These are phyloP conservation scores for Astragalus membranaceus DNA, from an alignment of 306 rosid genomes.

Conservation along the genomic window DNA sequence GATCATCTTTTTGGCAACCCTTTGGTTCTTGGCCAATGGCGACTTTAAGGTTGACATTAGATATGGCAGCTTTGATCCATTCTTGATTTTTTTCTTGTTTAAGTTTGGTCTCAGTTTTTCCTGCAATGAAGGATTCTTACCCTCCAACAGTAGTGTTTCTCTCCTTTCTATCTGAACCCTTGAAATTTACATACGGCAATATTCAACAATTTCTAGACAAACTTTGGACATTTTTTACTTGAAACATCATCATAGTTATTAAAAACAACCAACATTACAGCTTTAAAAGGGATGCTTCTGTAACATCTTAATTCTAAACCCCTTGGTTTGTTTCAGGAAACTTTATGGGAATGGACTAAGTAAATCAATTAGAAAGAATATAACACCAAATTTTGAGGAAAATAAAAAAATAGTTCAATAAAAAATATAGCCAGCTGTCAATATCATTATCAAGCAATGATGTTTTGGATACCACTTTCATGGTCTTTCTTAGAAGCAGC, in stretches of 20 bases:
- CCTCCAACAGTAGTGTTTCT: background rate
- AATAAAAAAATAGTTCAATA: background rate
- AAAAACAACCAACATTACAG: background rate
- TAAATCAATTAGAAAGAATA: background rate
- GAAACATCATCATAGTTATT: background rate
- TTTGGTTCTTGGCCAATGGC: background rate
- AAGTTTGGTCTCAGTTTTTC: background rate
- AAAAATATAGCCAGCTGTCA: conserved; percentile 3
- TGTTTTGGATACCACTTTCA: conserved; percentile 63
- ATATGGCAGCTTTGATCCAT: background rate
- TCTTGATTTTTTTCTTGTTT: background rate
- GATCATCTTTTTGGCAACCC: background rate
- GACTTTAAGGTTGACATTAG: background rate
- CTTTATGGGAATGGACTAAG: background rate
- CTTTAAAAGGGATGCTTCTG: background rate
- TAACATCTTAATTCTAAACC: background rate
- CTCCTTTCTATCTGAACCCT: background rate
- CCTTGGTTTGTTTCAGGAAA: background rate
- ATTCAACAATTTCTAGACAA: conserved; percentile 1
- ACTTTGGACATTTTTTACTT: background rate
- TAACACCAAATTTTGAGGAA: background rate
- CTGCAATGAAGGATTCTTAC: background rate
- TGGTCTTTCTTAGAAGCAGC: conserved; percentile 95
- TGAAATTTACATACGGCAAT: background rate
- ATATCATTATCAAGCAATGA: conserved; percentile 17